A percentile compares a stretch with the other conserved stretches of the same genome.
These are phyloP conservation scores for Stagonosporopsis vannaccii DNA, from an alignment of 2,329 filamentous ascomycete species.

Conservation along the genomic window DNA sequence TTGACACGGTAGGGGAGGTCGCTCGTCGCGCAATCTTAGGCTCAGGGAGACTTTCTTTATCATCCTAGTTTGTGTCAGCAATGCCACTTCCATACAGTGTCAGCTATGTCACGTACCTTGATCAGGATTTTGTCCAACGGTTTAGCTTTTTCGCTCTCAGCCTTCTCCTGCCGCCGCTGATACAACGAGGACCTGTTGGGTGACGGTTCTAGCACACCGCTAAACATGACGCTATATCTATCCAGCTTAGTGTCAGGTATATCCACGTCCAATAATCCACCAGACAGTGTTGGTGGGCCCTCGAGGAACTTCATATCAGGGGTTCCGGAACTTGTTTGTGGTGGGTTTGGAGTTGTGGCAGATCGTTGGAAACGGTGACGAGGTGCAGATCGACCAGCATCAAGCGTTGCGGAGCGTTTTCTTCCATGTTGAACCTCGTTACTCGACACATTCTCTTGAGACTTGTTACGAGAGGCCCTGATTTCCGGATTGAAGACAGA, in stretches of 20 bases:
- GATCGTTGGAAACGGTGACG: constrained; percentile 22
- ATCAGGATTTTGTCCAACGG: constrained; percentile 41
- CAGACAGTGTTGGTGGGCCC: constrained; percentile 1
- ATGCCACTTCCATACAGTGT: not conserved
- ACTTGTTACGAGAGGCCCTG: constrained; percentile 38
- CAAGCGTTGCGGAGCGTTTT: constrained; percentile 18
- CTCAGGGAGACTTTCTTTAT: constrained; percentile 26
- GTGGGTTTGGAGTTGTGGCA: constrained; percentile 28
- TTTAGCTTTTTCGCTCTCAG: constrained; percentile 45
- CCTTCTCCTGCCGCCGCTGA: constrained; percentile 44
- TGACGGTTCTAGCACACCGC: constrained; percentile 67
- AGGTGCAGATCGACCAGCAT: constrained; percentile 5
- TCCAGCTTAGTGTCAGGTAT: constrained; percentile 85
- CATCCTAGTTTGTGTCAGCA: constrained; percentile 25
- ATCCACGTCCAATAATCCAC: constrained; percentile 69
- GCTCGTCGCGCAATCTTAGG: constrained; percentile 36
- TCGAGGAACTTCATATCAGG: not conserved
- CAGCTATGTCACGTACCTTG: constrained; percentile 36
- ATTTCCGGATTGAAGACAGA: constrained; percentile 42
- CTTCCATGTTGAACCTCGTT: constrained; percentile 29
- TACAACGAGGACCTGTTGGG: constrained; percentile 40
- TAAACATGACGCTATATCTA: constrained; percentile 94
- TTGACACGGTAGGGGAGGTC: constrained; percentile 42
- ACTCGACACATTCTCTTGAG: constrained; percentile 27
- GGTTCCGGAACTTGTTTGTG: constrained; percentile 1